Evolutionary conservation across 2,329 filamentous ascomycete genomes (phyloP), one percentile per base, ranked within the genome.

Genomic region (Gnomoniopsis smithogilvyi): DNA sequence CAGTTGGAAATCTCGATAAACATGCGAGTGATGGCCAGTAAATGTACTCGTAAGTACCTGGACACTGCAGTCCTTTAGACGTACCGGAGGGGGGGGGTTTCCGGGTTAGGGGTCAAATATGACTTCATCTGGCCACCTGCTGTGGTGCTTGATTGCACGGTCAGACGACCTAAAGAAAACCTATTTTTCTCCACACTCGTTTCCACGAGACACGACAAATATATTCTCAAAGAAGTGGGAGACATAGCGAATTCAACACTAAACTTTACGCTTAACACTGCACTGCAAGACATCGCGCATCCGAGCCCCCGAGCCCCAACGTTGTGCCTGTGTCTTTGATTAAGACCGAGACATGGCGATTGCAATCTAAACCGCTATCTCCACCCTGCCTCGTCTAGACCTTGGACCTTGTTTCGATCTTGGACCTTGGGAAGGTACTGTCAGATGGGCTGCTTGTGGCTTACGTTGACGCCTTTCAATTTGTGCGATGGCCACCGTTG

Each of bases 401-500:
- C 45, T 49, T 33, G n/a, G 43, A 8, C 4, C n/a, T 34, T 14
- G 19, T n/a, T n/a, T n/a, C n/a, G 41, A 34, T 33, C 45, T 49
- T 33, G n/a, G 43, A 8, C 4, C n/a, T 34, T 14, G 19, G n/a
- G n/a, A n/a, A n/a, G n/a, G n/a, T n/a, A 12, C 34, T 38, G 49
- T 36, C 51, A 56, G 56, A 46, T 43, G 30, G 21, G 21, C 17
- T 36, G n/a, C n/a, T 47, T 22, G 36, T 51, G 47, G 48, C 51
- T 49, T 61, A 34, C 43, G 33, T 52, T 15, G 52, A 56, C 34
- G 30, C 41, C 43, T 26, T 24, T 45, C 26, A 10, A 26, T 6
- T 3, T 3, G 15, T 58, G 49, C 56, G 55, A 72, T 71, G 70
- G 61, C 66, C 43, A 59, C 61, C 36, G 36, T 41, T 12, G 4